A percentile compares a stretch with the other conserved stretches of the same genome.
Evolutionary conservation across 106 monocot species (phyloP).

Genomic region (Acanthochlamys bracteata): DNA sequence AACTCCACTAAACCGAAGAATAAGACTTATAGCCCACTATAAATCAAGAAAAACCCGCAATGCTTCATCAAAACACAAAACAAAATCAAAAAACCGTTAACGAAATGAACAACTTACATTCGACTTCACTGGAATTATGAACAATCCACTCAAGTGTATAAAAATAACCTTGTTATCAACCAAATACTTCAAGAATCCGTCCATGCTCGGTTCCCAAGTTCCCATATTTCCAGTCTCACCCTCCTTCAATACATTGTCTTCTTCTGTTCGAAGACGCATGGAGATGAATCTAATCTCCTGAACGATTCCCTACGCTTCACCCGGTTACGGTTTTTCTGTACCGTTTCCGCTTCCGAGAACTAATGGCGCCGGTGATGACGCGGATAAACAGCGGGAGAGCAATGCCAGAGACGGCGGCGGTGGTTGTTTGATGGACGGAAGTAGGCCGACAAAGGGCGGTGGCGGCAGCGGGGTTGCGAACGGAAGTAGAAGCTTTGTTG

Average conservation of each 20-base stretch:
- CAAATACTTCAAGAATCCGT: constrained; percentile 82
- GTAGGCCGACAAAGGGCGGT: background rate
- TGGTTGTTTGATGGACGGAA: background rate
- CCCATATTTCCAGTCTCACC: constrained; percentile 4
- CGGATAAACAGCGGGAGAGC: background rate
- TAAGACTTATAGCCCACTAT: too few species aligned
- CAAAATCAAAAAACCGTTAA: background rate
- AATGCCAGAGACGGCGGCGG: background rate
- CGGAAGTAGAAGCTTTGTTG: too few species aligned
- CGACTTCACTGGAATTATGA: constrained; percentile 65
- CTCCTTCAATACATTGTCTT: background rate
- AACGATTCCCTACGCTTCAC: constrained; percentile 70
- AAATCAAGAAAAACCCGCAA: too few species aligned
- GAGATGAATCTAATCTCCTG: constrained; percentile 98
- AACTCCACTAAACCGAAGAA: too few species aligned
- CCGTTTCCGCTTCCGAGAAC: constrained; percentile 34
- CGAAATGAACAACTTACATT: constrained; percentile 42
- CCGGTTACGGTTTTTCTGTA: constrained; percentile 69
- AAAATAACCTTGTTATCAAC: constrained; percentile 90
- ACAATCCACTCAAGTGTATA: constrained; percentile 72
- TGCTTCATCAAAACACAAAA: background rate
- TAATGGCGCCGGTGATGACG: background rate
- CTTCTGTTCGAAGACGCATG: constrained; percentile 44
- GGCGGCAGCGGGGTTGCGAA: background rate
- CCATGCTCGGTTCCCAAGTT: constrained; percentile 67